These are phyloP conservation scores for Eucalyptus microcorys DNA, from an alignment of 345 rosid species.

Conservation along the genomic window DNA sequence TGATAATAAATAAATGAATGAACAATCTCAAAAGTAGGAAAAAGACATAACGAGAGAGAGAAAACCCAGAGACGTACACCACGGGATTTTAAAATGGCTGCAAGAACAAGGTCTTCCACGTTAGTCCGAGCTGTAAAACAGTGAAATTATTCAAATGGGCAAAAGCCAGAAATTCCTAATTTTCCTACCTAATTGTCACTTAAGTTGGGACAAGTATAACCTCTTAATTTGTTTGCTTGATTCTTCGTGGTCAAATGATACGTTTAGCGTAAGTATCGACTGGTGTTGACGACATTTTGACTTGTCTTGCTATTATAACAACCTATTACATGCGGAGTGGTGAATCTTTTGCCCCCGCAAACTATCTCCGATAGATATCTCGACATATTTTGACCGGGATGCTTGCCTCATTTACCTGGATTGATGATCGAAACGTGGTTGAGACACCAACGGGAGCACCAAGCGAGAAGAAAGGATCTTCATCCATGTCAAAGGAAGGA, in stretches of 20 bases:
- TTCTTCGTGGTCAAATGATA: neutral
- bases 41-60: conserved; percentile 6
- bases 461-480: neutral
- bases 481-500: neutral
- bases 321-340: neutral
- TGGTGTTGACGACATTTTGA: neutral
- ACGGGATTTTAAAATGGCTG: conserved; percentile 55
- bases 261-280: neutral
- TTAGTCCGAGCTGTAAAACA: conserved; percentile 31
- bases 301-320: neutral
- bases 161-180: no score
- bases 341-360: neutral
- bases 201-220: neutral
- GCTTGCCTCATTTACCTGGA: neutral
- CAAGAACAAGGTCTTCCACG: conserved; percentile 67
- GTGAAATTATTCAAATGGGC: neutral
- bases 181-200: neutral
- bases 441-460: neutral
- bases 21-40: neutral
- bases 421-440: neutral
- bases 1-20: neutral
- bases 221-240: neutral
- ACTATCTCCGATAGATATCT: neutral
- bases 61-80: conserved; percentile 46
- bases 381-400: neutral